Base-by-base conservation (phyloP, 495 filamentous ascomycete genomes). In the Neurospora intermedia region DNA sequence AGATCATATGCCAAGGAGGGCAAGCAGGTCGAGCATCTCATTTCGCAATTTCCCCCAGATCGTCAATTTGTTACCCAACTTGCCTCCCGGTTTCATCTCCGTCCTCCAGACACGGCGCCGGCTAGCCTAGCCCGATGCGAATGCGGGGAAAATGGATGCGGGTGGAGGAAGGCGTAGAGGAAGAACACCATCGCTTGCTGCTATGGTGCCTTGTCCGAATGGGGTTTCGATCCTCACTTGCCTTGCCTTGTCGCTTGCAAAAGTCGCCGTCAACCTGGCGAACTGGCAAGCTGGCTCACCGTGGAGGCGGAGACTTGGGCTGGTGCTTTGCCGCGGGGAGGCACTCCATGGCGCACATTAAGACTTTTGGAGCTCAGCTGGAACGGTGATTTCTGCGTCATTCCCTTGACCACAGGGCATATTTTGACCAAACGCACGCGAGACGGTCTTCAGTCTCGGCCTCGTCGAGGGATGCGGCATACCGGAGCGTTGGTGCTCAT, bases 101-200 rank as follows among this genome's bases (percentile, higher is more conserved):
- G 27, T 62, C 27, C 23, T 62, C 54, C 54, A 35, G 54, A 62
- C 54, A 31, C 13, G 59, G 38, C 8, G 42, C 15, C 23, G 18
- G 18, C 1, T 48, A 69, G 5, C 79, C 66, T 78, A 80, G 82
- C 40, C 81, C 48, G 4, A 80, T 74, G n/a, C 81, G 78, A 11
- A 81, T 73, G 27, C 74, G 75, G 4, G 81, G 76, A 1, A 83
- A 54, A 23, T 71, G 43, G 20, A 81, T 71, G 18, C 78, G n/a
- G 27, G 59, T 74, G 2, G 74, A 71, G 8, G 74, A 20, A 77
- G 48, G 80, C 79, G 73, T 80, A 83, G 38, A 83, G 43, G 11
- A 82, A 74, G 38, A 83, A 75, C 8, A 78, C 27, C 15, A 27
- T 35, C 27, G 35, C 54, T 62, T 27, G 48, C 48, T 15, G 20